A percentile compares a stretch with the other conserved stretches of the same genome.
Evolutionary conservation across 169 alveolate genomes (phyloP).

Genomic region (Plasmodium blacklocki): DNA sequence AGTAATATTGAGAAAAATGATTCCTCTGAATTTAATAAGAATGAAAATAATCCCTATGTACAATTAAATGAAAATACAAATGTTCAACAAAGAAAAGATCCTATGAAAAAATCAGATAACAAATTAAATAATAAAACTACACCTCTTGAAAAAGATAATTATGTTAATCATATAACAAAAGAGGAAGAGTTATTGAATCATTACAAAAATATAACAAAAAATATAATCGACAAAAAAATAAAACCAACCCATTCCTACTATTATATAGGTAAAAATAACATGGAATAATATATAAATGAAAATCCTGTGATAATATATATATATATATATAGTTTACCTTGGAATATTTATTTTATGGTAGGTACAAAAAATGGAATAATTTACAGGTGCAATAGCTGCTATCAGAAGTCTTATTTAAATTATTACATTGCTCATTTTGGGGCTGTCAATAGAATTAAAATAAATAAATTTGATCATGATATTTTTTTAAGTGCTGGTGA

Average conservation of each 20-base stretch:
- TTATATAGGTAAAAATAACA: conserved; percentile 36
- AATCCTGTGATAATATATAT: neutral
- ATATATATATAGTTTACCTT: neutral
- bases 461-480: conserved; percentile 68
- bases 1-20: conserved; percentile 17
- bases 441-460: conserved; percentile 61
- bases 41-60: neutral
- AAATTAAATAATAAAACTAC: neutral
- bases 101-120: neutral
- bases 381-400: conserved; percentile 76
- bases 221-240: conserved; percentile 58
- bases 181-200: conserved; percentile 64
- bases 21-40: conserved; percentile 8
- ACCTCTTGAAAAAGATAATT: neutral
- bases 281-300: neutral
- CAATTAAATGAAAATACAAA: conserved; percentile 1
- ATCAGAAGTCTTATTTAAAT: conserved; percentile 65
- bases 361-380: conserved; percentile 75
- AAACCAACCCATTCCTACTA: conserved; percentile 72
- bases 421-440: conserved; percentile 70
- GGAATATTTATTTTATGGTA: neutral
- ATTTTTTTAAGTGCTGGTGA: conserved; percentile 76
- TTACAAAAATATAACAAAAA: conserved; percentile 61
- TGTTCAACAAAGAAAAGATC: neutral
- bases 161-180: conserved; percentile 22